A percentile compares a stretch with the other conserved stretches of the same genome.
phyloP scores from a whole-genome alignment of 805 yeast species.

The Blastobotrys parvus region DNA sequence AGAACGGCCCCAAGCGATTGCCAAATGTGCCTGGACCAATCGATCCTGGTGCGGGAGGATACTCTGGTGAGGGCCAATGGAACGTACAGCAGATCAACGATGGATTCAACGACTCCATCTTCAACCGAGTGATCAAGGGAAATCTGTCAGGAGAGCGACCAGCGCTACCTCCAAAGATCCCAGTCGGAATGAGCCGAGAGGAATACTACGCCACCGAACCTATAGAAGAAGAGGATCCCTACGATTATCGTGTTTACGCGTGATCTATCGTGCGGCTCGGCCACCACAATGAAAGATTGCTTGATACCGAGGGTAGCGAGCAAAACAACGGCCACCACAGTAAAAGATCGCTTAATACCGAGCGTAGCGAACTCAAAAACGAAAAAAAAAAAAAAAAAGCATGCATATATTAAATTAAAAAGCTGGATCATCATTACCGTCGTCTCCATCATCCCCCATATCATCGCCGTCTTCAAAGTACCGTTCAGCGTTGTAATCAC shows the following conservation, averaged over 20 bases:
- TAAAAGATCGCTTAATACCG: not conserved
- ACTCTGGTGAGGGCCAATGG: slow-evolving; percentile 24
- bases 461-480: slow-evolving; percentile 64
- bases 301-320: too few species aligned
- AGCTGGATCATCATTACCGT: slow-evolving; percentile 50
- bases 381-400: not conserved
- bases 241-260: slow-evolving; percentile 10
- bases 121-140: slow-evolving; percentile 13
- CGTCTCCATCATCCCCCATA: slow-evolving; percentile 50
- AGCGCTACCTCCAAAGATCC: slow-evolving; percentile 22
- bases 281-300: too few species aligned
- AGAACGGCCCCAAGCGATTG: slow-evolving; percentile 5
- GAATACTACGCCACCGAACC: slow-evolving; percentile 17
- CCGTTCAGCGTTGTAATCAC: slow-evolving; percentile 71
- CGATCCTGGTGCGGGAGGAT: slow-evolving; percentile 20
- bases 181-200: slow-evolving; percentile 20
- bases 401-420: too few species aligned
- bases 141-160: slow-evolving; percentile 4
- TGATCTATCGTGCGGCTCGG: not conserved
- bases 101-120: slow-evolving; percentile 29
- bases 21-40: slow-evolving; percentile 14
- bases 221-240: slow-evolving; percentile 14
- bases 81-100: slow-evolving; percentile 28
- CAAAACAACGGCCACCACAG: too few species aligned
- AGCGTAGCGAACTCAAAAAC: not conserved